These are phyloP conservation scores for Phylloporus arenicola DNA, from an alignment of 768 basidiomycete species.

Conservation along the genomic window DNA sequence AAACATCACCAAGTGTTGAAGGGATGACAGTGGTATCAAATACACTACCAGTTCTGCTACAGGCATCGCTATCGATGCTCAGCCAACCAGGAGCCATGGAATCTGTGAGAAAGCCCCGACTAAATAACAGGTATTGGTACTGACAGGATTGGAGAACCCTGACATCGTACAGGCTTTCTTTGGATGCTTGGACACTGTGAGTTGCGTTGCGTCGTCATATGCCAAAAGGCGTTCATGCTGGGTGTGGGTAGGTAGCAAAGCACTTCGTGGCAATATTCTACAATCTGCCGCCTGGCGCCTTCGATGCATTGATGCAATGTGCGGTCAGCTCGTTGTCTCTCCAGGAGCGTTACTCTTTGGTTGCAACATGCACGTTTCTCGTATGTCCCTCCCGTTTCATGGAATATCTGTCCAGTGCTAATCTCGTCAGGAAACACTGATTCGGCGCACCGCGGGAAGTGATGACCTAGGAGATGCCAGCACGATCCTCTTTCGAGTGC, in stretches of 20 bases:
- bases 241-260: constrained; percentile 38
- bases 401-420: not conserved
- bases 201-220: constrained; percentile 8
- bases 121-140: not conserved
- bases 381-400: constrained; percentile 40
- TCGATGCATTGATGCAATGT: constrained; percentile 67
- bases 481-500: constrained; percentile 43
- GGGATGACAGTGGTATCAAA: constrained; percentile 52
- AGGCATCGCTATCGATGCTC: constrained; percentile 50
- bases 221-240: not conserved
- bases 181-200: constrained; percentile 69
- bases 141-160: constrained; percentile 58
- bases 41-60: constrained; percentile 53
- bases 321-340: constrained; percentile 60
- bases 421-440: constrained; percentile 48
- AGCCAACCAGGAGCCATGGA: constrained; percentile 62
- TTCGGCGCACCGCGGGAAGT: constrained; percentile 58
- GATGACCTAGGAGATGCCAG: constrained; percentile 57
- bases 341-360: constrained; percentile 83
- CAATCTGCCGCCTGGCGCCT: constrained; percentile 53
- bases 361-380: constrained; percentile 75
- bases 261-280: constrained; percentile 60
- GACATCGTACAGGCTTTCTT: constrained; percentile 91
- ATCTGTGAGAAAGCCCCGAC: constrained; percentile 42
- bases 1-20: constrained; percentile 48